Evolutionary conservation across 2,329 filamentous ascomycete species (phyloP), one percentile per base, ranked within the genome.

Genomic region (Fonsecaea pedrosoi): DNA sequence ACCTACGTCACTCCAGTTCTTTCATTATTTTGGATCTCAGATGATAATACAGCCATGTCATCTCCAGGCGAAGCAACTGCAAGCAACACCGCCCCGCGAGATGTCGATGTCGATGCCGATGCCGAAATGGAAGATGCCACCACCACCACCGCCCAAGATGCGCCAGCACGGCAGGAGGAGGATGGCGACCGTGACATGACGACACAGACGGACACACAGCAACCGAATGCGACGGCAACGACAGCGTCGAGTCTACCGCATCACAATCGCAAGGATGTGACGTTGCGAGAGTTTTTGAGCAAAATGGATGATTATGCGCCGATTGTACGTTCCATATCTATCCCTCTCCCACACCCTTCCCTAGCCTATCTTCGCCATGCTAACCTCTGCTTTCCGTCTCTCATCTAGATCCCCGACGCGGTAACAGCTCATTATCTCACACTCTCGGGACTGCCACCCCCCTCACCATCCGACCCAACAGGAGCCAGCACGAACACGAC

Each of bases 281-380:
- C 91, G 45, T 82, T 99, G 71, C 91, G 94, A 76, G 94, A 98
- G 79, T 97, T 99, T 76, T 80, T 99, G 18, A 86, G 87, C 71
- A 97, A 97, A 84, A 98, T 99, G 90, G 95, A 99, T 77, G 95
- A 99, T 75, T 98, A 95, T 80, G 93, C 95, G 68, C 95, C 95
- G 10, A 97, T 99, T 75, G 94, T 97, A 86, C 71, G 90, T 82
- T 55, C 30, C 30, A 32, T 32, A 32, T 32, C 30, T 32, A 32
- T 32, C 9, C 9, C 37, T 40, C 30, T 34, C 30, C 30, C 30
- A 32, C 30, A 4, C 30, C 30, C 30, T 32, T 32, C 30, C 30
- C 30, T 32, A 6, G 30, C 30, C 30, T 32, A 32, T 21, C 35
- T 15, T 62, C 7, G 42, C 37, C 8, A n/a, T n/a, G 35, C 25